Evolutionary conservation across 2,329 filamentous ascomycete species (phyloP).

Genomic region (Davidsoniella virescens): DNA sequence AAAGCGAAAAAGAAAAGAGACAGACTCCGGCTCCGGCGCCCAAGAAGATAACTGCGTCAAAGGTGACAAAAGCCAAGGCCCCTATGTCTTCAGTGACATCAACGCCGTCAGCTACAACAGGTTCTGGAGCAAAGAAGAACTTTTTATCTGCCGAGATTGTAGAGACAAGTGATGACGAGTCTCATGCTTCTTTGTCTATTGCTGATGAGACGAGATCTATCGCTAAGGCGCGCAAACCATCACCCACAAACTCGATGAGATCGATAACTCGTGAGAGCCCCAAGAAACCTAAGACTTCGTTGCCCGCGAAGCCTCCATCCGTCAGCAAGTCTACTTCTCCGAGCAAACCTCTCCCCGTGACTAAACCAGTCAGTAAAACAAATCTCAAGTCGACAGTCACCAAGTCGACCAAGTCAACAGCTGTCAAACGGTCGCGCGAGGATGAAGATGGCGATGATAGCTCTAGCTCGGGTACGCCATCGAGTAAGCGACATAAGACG

Average conservation of each 20-base stretch:
- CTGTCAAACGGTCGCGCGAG: conserved; percentile 36
- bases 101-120: not conserved
- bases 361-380: conserved; percentile 12
- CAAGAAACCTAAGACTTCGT: not conserved
- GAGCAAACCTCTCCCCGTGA: not conserved
- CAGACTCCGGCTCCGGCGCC: conserved; percentile 21
- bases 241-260: conserved; percentile 1
- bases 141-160: conserved; percentile 40
- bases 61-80: conserved; percentile 6
- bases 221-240: conserved; percentile 7
- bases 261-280: conserved; percentile 6
- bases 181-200: conserved; percentile 20
- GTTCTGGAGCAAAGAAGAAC: conserved; percentile 20
- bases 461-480: conserved; percentile 41
- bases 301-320: not conserved
- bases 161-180: conserved; percentile 40
- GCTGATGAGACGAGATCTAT: conserved; percentile 6
- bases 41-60: conserved; percentile 20
- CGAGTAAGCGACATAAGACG: conserved; percentile 41
- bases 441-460: conserved; percentile 37
- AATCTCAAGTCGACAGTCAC: conserved; percentile 17
- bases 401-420: conserved; percentile 6
- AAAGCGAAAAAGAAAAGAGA: conserved; percentile 37
- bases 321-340: not conserved
- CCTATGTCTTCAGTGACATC: not conserved